Evolutionary conservation across 2,329 filamentous ascomycete species (phyloP), one percentile per base, ranked within the genome.

Genomic region (Apiospora koreana): DNA sequence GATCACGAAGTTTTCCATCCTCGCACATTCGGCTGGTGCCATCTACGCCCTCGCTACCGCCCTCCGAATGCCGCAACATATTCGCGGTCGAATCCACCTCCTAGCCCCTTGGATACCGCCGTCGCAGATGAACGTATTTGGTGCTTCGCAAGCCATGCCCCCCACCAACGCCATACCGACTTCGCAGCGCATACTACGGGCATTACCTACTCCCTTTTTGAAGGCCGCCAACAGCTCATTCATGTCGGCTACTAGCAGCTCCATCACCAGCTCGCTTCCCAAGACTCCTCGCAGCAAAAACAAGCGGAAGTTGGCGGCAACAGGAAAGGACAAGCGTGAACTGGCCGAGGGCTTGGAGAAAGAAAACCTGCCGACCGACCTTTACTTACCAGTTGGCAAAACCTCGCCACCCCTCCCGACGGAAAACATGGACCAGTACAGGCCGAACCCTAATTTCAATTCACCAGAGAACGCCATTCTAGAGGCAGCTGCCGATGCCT

Each of bases 51-150:
- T 99, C 23, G 96, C 96, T 0, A 98, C 96, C 0, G 96, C 96
- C 0, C 86, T 99, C 62, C 93, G 96, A 62, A 97, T 99, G 89
- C 96, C 96, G 4, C 95, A 98, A 76, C 94, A 98, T 77, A 97
- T 99, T 72, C 92, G 95, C 7, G 96, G 96, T 25, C 92, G 94
- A 68, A 96, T 99, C 69, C 96, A 99, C 80, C 88, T 99, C 2
- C 87, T 99, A 10, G 95, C 96, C 0, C 96, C 96, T 0, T 98
- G 94, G 96, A 98, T 99, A 65, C 96, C 96, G 1, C 96, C 96
- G 0, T 98, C 94, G 5, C 94, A 97, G 79, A 92, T 97, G 86
- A 94, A 91, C 68, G 91, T 92, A 23, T 91, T 95, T 73, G 91
- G 92, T 38, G 87, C 89, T 1, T 91, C 93, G 21, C 91, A 94